A percentile compares a stretch with the other conserved stretches of the same genome.
phyloP scores from a whole-genome alignment of 2,329 filamentous ascomycete genomes.

The Sporothrix protearum region DNA sequence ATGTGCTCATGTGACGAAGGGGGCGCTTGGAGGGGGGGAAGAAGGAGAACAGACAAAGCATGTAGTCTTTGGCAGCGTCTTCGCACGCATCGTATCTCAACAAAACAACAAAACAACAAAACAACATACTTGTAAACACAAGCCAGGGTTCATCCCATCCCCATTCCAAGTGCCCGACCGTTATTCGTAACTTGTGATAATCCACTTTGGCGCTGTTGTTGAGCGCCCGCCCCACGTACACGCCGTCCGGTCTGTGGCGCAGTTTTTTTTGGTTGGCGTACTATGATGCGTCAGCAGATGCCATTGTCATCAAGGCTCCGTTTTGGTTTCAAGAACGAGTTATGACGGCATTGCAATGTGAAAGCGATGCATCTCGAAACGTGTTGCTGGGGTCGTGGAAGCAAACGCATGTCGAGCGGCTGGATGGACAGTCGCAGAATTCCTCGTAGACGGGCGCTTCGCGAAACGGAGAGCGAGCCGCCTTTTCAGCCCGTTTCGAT shows the following conservation, averaged over 20 bases:
- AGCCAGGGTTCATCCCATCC: background rate
- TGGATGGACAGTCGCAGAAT: background rate
- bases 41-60: background rate
- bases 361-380: background rate
- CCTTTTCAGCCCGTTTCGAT: background rate
- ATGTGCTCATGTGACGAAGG: background rate
- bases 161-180: background rate
- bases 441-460: constrained; percentile 7
- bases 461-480: background rate
- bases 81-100: background rate
- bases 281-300: background rate
- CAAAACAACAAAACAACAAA: background rate
- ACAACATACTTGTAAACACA: too few species aligned
- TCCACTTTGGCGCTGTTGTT: background rate
- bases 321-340: background rate
- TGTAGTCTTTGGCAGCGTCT: background rate
- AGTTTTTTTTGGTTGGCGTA: background rate
- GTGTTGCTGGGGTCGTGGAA: background rate
- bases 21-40: background rate
- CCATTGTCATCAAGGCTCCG: background rate
- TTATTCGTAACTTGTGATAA: background rate
- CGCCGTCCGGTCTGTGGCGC: constrained; percentile 6
- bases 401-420: background rate
- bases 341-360: background rate
- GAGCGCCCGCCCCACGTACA: too few species aligned